Evolutionary conservation across 768 basidiomycete species (phyloP).

Genomic region (Phlegmacium glaucopus): DNA sequence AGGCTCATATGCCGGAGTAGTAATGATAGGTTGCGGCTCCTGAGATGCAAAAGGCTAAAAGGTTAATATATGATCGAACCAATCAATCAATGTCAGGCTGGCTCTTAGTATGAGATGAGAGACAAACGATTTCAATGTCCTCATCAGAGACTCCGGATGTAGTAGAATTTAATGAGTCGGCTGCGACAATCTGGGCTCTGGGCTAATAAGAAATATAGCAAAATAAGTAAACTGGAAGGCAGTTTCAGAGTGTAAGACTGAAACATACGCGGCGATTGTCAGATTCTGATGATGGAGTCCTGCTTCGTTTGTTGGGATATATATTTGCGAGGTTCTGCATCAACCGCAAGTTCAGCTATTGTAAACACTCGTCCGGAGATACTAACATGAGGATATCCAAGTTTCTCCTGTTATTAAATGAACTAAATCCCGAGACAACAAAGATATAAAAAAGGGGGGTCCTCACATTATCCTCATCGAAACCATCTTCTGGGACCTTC

Average conservation of each 20-base stretch:
- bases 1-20: conserved; percentile 15
- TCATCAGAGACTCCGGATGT: too few relatives aligned
- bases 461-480: conserved; percentile 24
- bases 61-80: background rate
- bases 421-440: conserved; percentile 4
- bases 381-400: conserved; percentile 44
- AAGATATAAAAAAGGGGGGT: conserved; percentile 6
- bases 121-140: too few relatives aligned
- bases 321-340: conserved; percentile 44
- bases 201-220: background rate
- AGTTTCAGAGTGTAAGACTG: background rate
- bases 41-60: conserved; percentile 7
- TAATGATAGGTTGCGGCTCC: conserved; percentile 7
- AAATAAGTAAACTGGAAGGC: background rate
- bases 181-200: too few relatives aligned
- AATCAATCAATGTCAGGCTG: too few relatives aligned
- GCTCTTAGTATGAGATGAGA: too few relatives aligned
- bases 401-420: conserved; percentile 23
- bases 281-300: conserved; percentile 28
- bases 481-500: conserved; percentile 32
- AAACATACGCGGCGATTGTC: too few relatives aligned
- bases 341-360: too few relatives aligned
- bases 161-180: too few relatives aligned
- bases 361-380: background rate
- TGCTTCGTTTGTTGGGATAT: conserved; percentile 39